Conservation (phyloP, 2,329 filamentous ascomycete species). For the Penicillium verrucosum region DNA sequence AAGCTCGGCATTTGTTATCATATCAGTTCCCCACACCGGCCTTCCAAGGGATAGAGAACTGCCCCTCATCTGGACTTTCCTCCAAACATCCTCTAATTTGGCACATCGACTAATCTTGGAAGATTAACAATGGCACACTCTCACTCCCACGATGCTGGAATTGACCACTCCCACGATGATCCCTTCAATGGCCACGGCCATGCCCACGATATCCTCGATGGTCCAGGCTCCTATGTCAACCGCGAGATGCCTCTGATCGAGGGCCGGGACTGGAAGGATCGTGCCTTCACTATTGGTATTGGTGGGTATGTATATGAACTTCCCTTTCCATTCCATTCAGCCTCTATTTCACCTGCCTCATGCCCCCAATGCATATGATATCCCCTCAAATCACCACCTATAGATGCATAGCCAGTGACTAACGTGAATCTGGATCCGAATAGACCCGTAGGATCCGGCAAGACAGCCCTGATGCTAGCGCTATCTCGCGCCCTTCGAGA, state of each 20-base stretch:
- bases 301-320: conserved; percentile 66
- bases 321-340: background rate
- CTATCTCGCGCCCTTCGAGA: conserved; percentile 81
- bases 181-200: conserved; percentile 72
- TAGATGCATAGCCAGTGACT: background rate
- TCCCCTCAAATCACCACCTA: background rate
- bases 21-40: conserved; percentile 17
- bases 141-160: conserved; percentile 39
- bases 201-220: conserved; percentile 90
- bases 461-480: conserved; percentile 93
- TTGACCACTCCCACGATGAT: conserved; percentile 52
- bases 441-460: conserved; percentile 93
- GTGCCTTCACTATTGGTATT: conserved; percentile 96
- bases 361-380: background rate
- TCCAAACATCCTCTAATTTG: background rate
- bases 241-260: conserved; percentile 93
- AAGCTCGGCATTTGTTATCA: conserved; percentile 19
- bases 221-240: conserved; percentile 82
- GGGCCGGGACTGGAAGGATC: conserved; percentile 79
- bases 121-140: conserved; percentile 34
- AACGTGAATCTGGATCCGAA: background rate
- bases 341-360: background rate
- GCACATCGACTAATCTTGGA: background rate
- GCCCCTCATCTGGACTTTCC: conserved; percentile 15
- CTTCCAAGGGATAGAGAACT: conserved; percentile 2